Conservation (phyloP, 202 grass and related monocot species). For the Zoysia matrella region DNA sequence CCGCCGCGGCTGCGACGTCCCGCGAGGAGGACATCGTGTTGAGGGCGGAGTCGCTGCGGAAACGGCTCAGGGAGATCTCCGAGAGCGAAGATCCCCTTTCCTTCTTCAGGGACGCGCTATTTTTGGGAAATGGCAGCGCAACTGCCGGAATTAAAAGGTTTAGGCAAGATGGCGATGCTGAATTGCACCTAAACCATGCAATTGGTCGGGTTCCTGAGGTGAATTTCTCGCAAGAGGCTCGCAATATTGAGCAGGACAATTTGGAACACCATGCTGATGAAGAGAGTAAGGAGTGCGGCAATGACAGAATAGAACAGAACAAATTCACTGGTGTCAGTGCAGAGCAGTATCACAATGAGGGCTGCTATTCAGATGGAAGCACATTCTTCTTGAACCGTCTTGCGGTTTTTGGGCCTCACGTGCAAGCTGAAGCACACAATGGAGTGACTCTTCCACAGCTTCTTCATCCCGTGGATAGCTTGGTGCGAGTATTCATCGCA, state of each 20-base stretch:
- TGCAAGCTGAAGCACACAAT: neutral
- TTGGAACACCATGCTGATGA: conserved; percentile 5
- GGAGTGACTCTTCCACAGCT: conserved; percentile 81
- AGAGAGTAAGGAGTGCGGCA: neutral
- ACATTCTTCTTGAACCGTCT: conserved; percentile 84
- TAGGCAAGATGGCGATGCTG: conserved; percentile 4
- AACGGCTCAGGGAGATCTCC: conserved; percentile 60
- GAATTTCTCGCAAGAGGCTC: conserved; percentile 17
- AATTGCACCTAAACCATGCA: conserved; percentile 12
- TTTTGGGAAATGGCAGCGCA: neutral
- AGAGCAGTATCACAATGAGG: conserved; percentile 24
- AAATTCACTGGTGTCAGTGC: neutral
- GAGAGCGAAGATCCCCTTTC: conserved; percentile 71
- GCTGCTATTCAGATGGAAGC: conserved; percentile 70
- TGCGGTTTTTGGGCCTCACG: conserved; percentile 23
- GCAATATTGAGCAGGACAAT: conserved; percentile 18
- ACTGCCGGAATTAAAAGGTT: conserved; percentile 19
- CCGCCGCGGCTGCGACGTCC: neutral
- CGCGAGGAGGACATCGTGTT: conserved; percentile 37
- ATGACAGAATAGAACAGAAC: conserved; percentile 2
- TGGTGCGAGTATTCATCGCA: conserved; percentile 73
- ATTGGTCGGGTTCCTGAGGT: neutral
- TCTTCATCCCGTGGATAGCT: conserved; percentile 60
- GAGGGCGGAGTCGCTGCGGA: conserved; percentile 61
- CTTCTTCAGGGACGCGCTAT: conserved; percentile 54